These are phyloP conservation scores for Fagopyrum esculentum DNA, from an alignment of 148 eudicot species.

Conservation along the genomic window DNA sequence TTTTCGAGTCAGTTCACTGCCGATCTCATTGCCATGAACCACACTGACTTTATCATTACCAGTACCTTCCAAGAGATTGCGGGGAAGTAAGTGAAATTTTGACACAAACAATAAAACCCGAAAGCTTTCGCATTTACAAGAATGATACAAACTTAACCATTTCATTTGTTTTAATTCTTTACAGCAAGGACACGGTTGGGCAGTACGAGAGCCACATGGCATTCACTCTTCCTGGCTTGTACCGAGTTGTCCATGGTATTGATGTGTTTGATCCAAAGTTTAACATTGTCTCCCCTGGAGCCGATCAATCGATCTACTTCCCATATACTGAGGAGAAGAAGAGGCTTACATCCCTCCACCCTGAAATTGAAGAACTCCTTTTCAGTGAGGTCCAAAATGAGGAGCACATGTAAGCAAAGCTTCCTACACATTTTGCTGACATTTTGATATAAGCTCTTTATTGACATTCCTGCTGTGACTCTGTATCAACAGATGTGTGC, in stretches of 20 bases:
- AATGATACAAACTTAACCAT: neutral
- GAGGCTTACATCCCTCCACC: constrained; percentile 19
- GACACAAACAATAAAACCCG: neutral
- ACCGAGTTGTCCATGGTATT: constrained; percentile 29
- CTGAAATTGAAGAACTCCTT: constrained; percentile 27
- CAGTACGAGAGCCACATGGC: constrained; percentile 32
- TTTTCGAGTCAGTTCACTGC: constrained; percentile 93
- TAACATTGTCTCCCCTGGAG: constrained; percentile 32
- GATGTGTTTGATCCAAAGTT: constrained; percentile 32
- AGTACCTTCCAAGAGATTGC: constrained; percentile 99
- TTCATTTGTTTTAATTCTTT: neutral
- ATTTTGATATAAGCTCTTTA: neutral
- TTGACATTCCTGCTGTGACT: neutral
- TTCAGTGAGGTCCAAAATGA: constrained; percentile 24
- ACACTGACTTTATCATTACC: constrained; percentile 90
- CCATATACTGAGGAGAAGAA: constrained; percentile 25
- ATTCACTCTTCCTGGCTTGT: constrained; percentile 29
- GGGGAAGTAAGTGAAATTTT: constrained; percentile 52
- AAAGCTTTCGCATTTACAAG: neutral
- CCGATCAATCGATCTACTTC: constrained; percentile 27
- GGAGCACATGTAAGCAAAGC: constrained; percentile 41
- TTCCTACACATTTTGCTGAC: constrained; percentile 12
- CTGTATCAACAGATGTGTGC: constrained; percentile 38
- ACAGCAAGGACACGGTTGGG: constrained; percentile 45
- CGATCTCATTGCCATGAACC: constrained; percentile 93